phyloP scores from a whole-genome alignment of 768 basidiomycete species.

The Boletus bicolor region DNA sequence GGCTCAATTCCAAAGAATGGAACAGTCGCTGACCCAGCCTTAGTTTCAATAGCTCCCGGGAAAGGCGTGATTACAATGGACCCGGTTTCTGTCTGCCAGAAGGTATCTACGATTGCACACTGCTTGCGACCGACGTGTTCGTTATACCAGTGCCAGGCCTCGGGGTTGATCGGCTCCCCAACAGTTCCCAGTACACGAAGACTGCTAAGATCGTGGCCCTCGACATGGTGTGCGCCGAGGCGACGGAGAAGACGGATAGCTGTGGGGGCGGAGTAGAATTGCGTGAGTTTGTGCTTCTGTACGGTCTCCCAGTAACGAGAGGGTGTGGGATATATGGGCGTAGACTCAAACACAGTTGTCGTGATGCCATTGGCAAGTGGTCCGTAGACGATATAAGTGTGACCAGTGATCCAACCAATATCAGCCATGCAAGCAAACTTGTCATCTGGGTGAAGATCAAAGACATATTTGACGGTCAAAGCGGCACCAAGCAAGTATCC shows the following conservation, averaged over 20 bases:
- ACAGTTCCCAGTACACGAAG: conserved; percentile 89
- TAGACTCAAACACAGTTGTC: conserved; percentile 93
- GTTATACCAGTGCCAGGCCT: conserved; percentile 99
- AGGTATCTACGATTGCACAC: conserved; percentile 93
- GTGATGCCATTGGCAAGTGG: conserved; percentile 82
- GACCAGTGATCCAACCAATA: conserved; percentile 98
- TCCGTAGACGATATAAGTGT: conserved; percentile 96
- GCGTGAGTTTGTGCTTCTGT: conserved; percentile 88
- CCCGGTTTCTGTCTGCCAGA: conserved; percentile 98
- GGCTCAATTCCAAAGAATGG: conserved; percentile 97
- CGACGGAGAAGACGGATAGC: conserved; percentile 90
- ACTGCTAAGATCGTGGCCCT: conserved; percentile 74
- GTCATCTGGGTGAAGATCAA: conserved; percentile 96
- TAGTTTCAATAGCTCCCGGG: conserved; percentile 93
- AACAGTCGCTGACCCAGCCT: conserved; percentile 94
- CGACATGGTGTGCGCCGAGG: conserved; percentile 83
- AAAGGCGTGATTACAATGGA: conserved; percentile 93
- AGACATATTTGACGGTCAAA: conserved; percentile 94
- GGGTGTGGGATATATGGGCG: conserved; percentile 94
- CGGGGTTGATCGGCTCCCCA: conserved; percentile 98
- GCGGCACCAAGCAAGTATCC: conserved; percentile 92
- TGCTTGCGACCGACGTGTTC: conserved; percentile 86
- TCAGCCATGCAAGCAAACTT: conserved; percentile 98
- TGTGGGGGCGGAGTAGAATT: conserved; percentile 93
- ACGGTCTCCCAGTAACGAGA: conserved; percentile 97